Conservation (phyloP, 345 rosid genomes). For the Ailanthus altissimus region DNA sequence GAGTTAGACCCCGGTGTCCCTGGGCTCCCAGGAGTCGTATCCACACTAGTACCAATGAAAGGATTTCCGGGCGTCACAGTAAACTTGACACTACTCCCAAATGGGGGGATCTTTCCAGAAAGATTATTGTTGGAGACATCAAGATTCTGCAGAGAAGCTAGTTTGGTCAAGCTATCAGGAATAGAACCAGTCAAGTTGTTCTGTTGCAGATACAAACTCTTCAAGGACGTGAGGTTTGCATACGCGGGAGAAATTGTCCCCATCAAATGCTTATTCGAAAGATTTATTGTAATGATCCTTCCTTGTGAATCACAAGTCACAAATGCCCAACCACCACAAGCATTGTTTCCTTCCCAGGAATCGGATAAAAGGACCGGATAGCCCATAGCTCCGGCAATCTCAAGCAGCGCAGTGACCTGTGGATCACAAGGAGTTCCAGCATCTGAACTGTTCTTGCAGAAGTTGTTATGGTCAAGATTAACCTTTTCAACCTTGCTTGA, state of each 20-base stretch:
- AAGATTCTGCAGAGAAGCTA: slow-evolving; percentile 47
- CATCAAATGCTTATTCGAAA: slow-evolving; percentile 44
- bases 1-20: slow-evolving; percentile 23
- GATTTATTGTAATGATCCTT: slow-evolving; percentile 45
- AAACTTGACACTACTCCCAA: slow-evolving; percentile 45
- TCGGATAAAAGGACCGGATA: slow-evolving; percentile 63
- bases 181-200: slow-evolving; percentile 63
- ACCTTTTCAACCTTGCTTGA: slow-evolving; percentile 28
- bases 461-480: slow-evolving; percentile 36
- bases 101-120: slow-evolving; percentile 46
- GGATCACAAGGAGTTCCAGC: slow-evolving; percentile 47
- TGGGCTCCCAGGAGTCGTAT: slow-evolving; percentile 26
- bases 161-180: slow-evolving; percentile 54
- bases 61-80: slow-evolving; percentile 39
- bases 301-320: slow-evolving; percentile 48
- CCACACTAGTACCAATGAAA: slow-evolving; percentile 12
- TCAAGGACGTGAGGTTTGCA: slow-evolving; percentile 53
- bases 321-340: slow-evolving; percentile 60
- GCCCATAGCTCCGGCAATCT: slow-evolving; percentile 61
- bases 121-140: slow-evolving; percentile 82
- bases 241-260: slow-evolving; percentile 71
- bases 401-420: slow-evolving; percentile 62
- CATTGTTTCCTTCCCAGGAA: slow-evolving; percentile 70
- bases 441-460: slow-evolving; percentile 33
- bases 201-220: slow-evolving; percentile 50